Evolutionary conservation across 768 basidiomycete species (phyloP).

Genomic region (Phanerochaete sordida): DNA sequence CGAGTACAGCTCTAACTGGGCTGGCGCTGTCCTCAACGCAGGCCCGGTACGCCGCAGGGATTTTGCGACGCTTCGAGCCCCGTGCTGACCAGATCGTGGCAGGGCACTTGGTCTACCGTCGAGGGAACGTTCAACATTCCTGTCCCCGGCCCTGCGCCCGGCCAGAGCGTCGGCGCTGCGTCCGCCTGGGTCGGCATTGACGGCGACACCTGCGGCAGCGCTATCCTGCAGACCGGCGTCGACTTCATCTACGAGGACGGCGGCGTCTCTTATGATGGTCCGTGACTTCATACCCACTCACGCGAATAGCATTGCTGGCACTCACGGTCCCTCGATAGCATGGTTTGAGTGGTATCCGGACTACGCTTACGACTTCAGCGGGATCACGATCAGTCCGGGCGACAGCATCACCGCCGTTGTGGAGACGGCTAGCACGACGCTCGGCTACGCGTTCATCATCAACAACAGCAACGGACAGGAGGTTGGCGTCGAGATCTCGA

Average conservation of each 20-base stretch:
- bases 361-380: neutral
- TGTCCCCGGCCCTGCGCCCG: too few species aligned
- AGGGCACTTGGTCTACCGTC: too few species aligned
- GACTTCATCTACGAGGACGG: conserved; percentile 23
- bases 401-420: neutral
- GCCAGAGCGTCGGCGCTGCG: too few species aligned
- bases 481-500: neutral
- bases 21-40: too few species aligned
- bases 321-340: neutral
- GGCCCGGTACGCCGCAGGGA: too few species aligned
- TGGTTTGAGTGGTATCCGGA: neutral
- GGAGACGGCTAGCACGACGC: neutral
- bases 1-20: too few species aligned
- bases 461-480: neutral
- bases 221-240: conserved; percentile 30
- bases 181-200: conserved; percentile 26
- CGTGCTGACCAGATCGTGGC: too few species aligned
- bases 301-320: neutral
- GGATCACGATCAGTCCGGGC: neutral
- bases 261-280: conserved; percentile 18
- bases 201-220: conserved; percentile 25
- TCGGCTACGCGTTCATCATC: neutral
- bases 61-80: too few species aligned
- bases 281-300: neutral
- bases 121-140: too few species aligned